phyloP scores from a whole-genome alignment of 2,329 filamentous ascomycete species.

The Beauveria australis region DNA sequence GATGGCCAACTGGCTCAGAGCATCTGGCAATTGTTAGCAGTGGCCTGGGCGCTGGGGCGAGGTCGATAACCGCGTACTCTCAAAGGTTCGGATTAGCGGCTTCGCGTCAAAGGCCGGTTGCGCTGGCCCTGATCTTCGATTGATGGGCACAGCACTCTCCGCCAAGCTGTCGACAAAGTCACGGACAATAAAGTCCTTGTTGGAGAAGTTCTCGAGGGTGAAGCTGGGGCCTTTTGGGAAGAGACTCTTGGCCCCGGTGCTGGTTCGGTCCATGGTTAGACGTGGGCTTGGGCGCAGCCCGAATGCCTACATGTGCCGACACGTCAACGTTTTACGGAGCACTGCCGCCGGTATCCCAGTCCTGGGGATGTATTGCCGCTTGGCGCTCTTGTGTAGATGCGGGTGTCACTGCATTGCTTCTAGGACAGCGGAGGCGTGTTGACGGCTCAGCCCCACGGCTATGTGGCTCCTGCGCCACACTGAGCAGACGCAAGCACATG shows the following conservation, averaged over 20 bases:
- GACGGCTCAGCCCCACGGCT: constrained; percentile 18
- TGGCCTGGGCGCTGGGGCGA: background rate
- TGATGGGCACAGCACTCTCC: constrained; percentile 70
- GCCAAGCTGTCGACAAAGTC: constrained; percentile 94
- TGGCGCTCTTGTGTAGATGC: constrained; percentile 6
- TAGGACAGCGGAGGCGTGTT: constrained; percentile 9
- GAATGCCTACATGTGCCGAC: constrained; percentile 22
- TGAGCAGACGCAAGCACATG: constrained; percentile 10
- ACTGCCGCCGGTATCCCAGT: background rate
- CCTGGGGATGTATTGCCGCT: background rate
- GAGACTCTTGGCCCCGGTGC: constrained; percentile 51
- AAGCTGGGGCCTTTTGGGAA: constrained; percentile 77
- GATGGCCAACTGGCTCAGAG: constrained; percentile 57
- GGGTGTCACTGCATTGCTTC: background rate
- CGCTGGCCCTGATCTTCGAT: constrained; percentile 65
- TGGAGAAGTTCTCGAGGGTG: constrained; percentile 79
- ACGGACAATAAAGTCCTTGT: constrained; percentile 91
- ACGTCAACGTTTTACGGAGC: background rate
- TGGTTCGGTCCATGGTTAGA: constrained; percentile 34
- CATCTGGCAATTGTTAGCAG: constrained; percentile 34
- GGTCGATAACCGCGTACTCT: constrained; percentile 41
- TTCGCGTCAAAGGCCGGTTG: constrained; percentile 80
- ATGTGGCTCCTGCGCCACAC: constrained; percentile 8
- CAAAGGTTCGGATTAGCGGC: constrained; percentile 90
- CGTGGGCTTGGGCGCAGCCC: constrained; percentile 7